These are phyloP conservation scores for Acanthamoeba culbertsoni DNA, from an alignment of 208 protist species.

Conservation along the genomic window DNA sequence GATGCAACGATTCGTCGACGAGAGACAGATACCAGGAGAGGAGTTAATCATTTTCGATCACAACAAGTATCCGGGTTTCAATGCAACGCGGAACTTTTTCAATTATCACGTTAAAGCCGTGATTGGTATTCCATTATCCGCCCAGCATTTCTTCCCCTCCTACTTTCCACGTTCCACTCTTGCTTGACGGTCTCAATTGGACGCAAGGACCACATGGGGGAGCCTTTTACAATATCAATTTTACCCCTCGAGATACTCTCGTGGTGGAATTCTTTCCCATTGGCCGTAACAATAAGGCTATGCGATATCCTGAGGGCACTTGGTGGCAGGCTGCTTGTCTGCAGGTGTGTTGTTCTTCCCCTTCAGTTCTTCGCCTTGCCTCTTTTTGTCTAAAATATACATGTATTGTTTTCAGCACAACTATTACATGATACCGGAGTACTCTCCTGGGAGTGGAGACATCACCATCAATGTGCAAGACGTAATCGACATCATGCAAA, in stretches of 20 bases:
- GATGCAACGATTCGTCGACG: not conserved
- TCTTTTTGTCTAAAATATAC: not conserved
- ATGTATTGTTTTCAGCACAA: not conserved
- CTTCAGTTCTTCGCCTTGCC: no score
- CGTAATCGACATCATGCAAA: not conserved
- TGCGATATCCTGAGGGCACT: not conserved
- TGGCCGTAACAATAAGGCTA: not conserved
- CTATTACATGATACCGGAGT: not conserved
- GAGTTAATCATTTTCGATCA: not conserved
- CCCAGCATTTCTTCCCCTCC: not conserved
- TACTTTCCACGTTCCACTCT: not conserved
- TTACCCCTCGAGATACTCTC: not conserved
- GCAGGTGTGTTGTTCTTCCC: not conserved
- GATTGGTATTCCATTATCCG: not conserved
- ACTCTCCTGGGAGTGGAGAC: not conserved
- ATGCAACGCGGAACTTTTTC: not conserved
- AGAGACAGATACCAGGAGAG: not conserved
- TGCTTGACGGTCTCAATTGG: not conserved
- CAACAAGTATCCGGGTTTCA: not conserved
- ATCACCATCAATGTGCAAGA: not conserved
- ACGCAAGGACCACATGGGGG: not conserved
- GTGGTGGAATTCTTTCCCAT: conserved; percentile 41
- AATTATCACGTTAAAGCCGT: not conserved
- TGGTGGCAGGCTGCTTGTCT: conserved; percentile 19
- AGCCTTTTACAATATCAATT: conserved; percentile 41